Conservation (phyloP, 192 early-diverging fungal species). For the Podila epicladia region DNA sequence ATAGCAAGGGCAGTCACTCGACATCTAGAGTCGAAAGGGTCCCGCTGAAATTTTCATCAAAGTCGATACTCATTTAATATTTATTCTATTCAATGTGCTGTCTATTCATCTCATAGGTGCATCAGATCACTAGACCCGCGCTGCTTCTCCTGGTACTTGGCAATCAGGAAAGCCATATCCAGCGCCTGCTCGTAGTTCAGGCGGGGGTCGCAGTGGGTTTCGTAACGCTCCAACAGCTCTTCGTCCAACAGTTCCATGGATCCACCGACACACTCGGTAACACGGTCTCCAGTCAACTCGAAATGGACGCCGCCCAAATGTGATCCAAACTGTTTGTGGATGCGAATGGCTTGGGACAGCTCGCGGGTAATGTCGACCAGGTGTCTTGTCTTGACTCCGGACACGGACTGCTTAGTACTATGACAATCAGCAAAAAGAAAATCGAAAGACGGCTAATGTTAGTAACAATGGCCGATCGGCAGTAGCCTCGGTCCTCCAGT, state of each 20-base stretch:
- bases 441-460: neutral
- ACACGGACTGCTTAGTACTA: constrained; percentile 79
- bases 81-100: neutral
- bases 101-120: constrained; percentile 4
- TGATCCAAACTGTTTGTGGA: constrained; percentile 80
- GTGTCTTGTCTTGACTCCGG: constrained; percentile 91
- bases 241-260: constrained; percentile 91
- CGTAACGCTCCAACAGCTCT: constrained; percentile 91
- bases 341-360: constrained; percentile 82
- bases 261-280: constrained; percentile 97
- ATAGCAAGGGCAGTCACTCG: too few relatives aligned
- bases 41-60: too few relatives aligned
- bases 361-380: constrained; percentile 92
- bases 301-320: constrained; percentile 94
- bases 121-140: constrained; percentile 48
- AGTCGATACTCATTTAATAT: too few relatives aligned
- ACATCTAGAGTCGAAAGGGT: too few relatives aligned
- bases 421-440: neutral
- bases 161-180: constrained; percentile 97
- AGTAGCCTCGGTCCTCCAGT: neutral
- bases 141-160: constrained; percentile 80
- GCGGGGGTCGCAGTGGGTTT: constrained; percentile 96
- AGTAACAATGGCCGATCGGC: neutral
- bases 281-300: constrained; percentile 96
- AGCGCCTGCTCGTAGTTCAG: constrained; percentile 98